Base-by-base conservation (phyloP, 495 filamentous ascomycete genomes). In the Penicillium silybi region DNA sequence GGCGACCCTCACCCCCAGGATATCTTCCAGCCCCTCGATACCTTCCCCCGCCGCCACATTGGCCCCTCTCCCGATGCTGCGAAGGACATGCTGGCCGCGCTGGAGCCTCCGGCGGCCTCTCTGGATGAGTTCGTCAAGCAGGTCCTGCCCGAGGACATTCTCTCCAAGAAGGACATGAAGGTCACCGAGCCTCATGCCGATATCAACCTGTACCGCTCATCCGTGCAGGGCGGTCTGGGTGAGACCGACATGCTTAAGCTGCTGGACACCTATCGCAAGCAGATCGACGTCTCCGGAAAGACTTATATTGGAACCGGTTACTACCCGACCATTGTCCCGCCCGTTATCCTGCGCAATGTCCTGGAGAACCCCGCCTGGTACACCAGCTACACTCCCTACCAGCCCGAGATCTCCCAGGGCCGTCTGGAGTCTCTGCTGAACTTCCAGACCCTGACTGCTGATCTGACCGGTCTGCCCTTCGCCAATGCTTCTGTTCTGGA, bases 361-460 rank as follows among this genome's bases (percentile, higher is more conserved):
- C 75, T 98, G 26, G 92, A 98, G 77, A 89, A 84, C 61, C 93
- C 93, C 1, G 95, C 85, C 15, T 98, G 93, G 93, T 98, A 98
- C 70, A 98, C 93, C 37, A 97, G 92, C 67, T 98, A 98, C 65
- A 97, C 93, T 0, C 93, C 93, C 22, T 98, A 98, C 69, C 93
- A 98, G 67, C 92, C 93, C 2, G 93, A 98, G 72, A 97, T 98
- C 75, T 95, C 90, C 62, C 93, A 98, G 70, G 93, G 88, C 27
- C 87, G 90, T 38, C 71, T 95, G 56, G 95, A 97, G 75, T 96
- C 92, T 6, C 75, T 98, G 37, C 76, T 98, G 40, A 98, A 98
- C 75, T 98, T 95, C 71, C 93, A 98, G 79, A 98, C 93, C 11
- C 68, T 98, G 71, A 88, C 95, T 6, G 83, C 87, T 6, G 93